phyloP scores from a whole-genome alignment of 257 asterid species.

The Fraxinus anomala region DNA sequence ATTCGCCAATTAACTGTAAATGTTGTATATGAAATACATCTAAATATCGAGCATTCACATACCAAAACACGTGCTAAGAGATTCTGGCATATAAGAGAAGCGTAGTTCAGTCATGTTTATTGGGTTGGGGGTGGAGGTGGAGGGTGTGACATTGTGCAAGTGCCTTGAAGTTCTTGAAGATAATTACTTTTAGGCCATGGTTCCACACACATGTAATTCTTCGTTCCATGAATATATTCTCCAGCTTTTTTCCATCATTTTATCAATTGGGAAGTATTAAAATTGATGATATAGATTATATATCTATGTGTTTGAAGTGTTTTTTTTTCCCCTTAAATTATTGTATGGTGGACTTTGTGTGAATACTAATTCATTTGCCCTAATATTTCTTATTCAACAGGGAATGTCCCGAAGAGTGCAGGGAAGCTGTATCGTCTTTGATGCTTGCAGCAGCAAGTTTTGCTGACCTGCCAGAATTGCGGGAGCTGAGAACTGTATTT shows the following conservation, averaged over 20 bases:
- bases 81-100: background rate
- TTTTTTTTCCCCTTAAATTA: background rate
- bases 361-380: background rate
- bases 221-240: too few species aligned
- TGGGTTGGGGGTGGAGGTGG: background rate
- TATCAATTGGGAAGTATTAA: background rate
- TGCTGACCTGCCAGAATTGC: conserved; percentile 84
- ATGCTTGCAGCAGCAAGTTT: conserved; percentile 89
- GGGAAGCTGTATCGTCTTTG: conserved; percentile 78
- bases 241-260: background rate
- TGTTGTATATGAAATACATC: too few species aligned
- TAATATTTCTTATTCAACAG: conserved; percentile 33
- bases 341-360: background rate
- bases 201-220: background rate
- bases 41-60: background rate
- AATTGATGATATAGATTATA: background rate
- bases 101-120: background rate
- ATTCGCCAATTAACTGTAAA: too few species aligned
- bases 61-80: background rate
- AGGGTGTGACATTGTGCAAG: background rate
- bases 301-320: background rate
- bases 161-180: background rate
- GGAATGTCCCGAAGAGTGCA: conserved; percentile 91
- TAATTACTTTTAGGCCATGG: background rate
- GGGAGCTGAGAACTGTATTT: conserved; percentile 68